Evolutionary conservation across 805 yeast genomes (phyloP), one percentile per base, ranked within the genome.

Genomic region (Danielia oregonensis): DNA sequence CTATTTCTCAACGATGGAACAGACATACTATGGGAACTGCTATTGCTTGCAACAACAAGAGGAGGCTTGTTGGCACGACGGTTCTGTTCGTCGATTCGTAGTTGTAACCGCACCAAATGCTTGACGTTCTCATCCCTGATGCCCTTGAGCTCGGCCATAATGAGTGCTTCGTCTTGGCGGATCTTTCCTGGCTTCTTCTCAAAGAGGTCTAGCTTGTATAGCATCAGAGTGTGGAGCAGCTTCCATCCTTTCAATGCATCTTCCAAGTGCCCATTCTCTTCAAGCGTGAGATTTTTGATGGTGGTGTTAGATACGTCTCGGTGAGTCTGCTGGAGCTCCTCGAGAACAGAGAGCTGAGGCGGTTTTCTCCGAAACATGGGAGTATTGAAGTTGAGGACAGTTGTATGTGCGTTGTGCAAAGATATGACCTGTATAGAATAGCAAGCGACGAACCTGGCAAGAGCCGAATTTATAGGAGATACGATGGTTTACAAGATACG

Each of bases 221-320:
- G 65, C 2, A 79, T 66, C 30, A 74, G 71, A 2, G 84, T 77
- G 42, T 79, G 86, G n/a, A 84, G 57, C 2, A 78, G 65, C 44
- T 78, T 82, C 89, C 91, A 82, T 2, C 89, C 89, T 39, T 72
- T 75, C 14, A 81, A 57, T 2, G 88, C 83, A 12, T 72, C 76
- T 32, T 67, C 72, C 29, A 68, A 55, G 14, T 72, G 67, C 22
- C 69, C 64, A 13, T 65, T 61, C 39, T 82, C 82, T 48, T 83
- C 88, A 13, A 78, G 52, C 3, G 76, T 66, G 32, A 79, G 51
- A 54, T 79, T 76, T 40, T 69, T 64, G 33, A 82, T 65, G 4
- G 86, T 71, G 39, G 64, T 67, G 47, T 75, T 75, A 32, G 86
- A 82, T 32, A 76, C 67, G 39, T 77, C 82, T 43, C 76, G 72